A percentile compares a stretch with the other conserved stretches of the same genome.
These are phyloP conservation scores for Medicago lupulina DNA, from an alignment of 306 rosid species.

Conservation along the genomic window DNA sequence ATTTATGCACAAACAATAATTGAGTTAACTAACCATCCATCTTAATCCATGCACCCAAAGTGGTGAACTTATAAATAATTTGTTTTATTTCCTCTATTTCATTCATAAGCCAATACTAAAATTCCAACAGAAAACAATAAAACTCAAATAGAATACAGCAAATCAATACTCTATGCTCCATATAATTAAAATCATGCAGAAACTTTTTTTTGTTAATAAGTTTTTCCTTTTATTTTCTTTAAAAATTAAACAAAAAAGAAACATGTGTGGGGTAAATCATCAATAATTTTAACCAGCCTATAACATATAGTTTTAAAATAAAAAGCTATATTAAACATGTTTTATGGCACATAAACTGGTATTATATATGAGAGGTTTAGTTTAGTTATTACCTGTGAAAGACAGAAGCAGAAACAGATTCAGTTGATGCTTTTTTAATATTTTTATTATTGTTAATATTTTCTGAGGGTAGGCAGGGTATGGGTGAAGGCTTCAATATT, in stretches of 20 bases:
- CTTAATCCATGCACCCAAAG: conserved; percentile 28
- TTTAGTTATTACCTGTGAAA: conserved; percentile 38
- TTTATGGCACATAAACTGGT: conserved; percentile 9
- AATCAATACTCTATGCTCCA: background rate
- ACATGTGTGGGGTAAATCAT: background rate
- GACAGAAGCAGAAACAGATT: conserved; percentile 23
- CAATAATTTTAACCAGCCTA: background rate
- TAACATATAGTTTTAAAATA: background rate
- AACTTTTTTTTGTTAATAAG: background rate
- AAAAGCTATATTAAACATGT: background rate
- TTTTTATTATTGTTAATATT: background rate
- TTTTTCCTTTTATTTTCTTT: too few species aligned
- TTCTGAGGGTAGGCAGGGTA: background rate
- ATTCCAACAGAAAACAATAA: conserved; percentile 1
- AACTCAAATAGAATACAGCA: background rate
- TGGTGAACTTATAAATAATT: background rate
- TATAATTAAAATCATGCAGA: conserved; percentile 11
- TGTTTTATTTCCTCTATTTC: background rate
- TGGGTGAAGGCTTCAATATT: conserved; percentile 8
- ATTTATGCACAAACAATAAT: conserved; percentile 7
- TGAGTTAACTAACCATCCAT: conserved; percentile 23
- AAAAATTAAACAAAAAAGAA: background rate
- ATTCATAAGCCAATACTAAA: conserved; percentile 7
- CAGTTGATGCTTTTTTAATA: background rate
- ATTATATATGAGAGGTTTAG: conserved; percentile 8